phyloP scores from a whole-genome alignment of 2,329 filamentous ascomycete species.

The Pyricularia sp. region DNA sequence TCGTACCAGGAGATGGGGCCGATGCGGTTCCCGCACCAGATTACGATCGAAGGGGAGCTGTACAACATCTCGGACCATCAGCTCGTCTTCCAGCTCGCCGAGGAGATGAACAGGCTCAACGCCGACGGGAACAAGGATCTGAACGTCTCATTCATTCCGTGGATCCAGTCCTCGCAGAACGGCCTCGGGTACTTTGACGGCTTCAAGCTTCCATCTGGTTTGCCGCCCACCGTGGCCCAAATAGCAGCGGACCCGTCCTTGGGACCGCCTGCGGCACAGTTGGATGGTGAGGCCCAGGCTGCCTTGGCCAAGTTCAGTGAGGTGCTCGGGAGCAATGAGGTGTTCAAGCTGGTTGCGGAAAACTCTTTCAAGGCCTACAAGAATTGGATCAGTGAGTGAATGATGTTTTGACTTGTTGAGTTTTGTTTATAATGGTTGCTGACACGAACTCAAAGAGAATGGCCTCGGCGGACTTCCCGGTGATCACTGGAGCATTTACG shows the following conservation, averaged over 20 bases:
- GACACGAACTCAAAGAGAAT: slow-evolving; percentile 9
- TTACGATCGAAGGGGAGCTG: slow-evolving; percentile 29
- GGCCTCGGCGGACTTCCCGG: slow-evolving; percentile 35
- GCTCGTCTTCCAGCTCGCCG: slow-evolving; percentile 31
- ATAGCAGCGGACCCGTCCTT: slow-evolving; percentile 34
- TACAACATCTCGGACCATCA: slow-evolving; percentile 30
- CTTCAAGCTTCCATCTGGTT: slow-evolving; percentile 24
- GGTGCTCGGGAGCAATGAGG: slow-evolving; percentile 4
- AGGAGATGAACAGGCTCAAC: slow-evolving; percentile 29
- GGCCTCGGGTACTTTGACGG: slow-evolving; percentile 16
- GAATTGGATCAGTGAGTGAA: slow-evolving; percentile 20
- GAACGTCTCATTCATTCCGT: slow-evolving; percentile 30
- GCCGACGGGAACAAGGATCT: slow-evolving; percentile 15
- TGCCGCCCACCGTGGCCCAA: slow-evolving; percentile 42
- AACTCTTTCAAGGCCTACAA: slow-evolving; percentile 35
- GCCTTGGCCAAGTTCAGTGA: background rate
- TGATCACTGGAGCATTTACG: slow-evolving; percentile 58
- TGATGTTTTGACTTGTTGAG: too few relatives aligned
- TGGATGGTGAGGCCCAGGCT: background rate
- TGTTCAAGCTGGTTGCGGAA: slow-evolving; percentile 26
- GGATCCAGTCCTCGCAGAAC: slow-evolving; percentile 27
- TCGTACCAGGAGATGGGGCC: slow-evolving; percentile 30
- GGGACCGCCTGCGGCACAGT: slow-evolving; percentile 1
- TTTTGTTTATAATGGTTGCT: background rate
- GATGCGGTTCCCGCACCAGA: slow-evolving; percentile 31